phyloP scores from a whole-genome alignment of 2,329 filamentous ascomycete genomes.

The Aspergillus ruber region DNA sequence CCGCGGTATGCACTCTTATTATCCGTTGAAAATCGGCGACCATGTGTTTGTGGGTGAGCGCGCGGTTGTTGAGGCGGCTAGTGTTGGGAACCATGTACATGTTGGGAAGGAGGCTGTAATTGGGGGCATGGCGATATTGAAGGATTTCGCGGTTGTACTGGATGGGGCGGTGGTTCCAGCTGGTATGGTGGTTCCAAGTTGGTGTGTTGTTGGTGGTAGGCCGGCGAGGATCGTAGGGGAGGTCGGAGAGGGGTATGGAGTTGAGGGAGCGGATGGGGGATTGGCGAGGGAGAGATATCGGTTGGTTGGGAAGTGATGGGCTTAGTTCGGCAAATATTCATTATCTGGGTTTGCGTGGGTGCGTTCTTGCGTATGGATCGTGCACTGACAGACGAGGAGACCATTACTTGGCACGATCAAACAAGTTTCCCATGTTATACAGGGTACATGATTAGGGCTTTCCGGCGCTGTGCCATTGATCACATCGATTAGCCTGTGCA shows the following conservation, averaged over 20 bases:
- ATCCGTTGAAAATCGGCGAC: conserved; percentile 86
- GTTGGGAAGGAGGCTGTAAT: conserved; percentile 73
- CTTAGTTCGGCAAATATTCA: background rate
- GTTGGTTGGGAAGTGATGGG: conserved; percentile 27
- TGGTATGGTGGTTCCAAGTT: conserved; percentile 88
- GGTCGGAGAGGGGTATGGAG: conserved; percentile 49
- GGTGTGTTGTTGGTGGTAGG: conserved; percentile 79
- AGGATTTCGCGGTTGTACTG: conserved; percentile 84
- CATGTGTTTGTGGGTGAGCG: conserved; percentile 81
- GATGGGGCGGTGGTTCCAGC: conserved; percentile 77
- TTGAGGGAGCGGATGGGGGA: conserved; percentile 39
- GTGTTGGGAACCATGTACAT: conserved; percentile 77
- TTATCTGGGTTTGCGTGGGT: too few relatives aligned
- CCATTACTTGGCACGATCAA: too few relatives aligned
- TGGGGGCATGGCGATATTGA: conserved; percentile 82
- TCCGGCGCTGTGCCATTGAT: too few relatives aligned
- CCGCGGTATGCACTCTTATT: conserved; percentile 59
- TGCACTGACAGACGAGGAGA: too few relatives aligned
- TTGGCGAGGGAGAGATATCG: conserved; percentile 38
- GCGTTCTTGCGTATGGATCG: too few relatives aligned
- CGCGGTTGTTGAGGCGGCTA: conserved; percentile 73
- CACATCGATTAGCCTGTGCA: too few relatives aligned
- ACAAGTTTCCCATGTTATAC: too few relatives aligned
- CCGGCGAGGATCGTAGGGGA: conserved; percentile 77
- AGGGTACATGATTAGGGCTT: too few relatives aligned